phyloP scores from a whole-genome alignment of 805 yeast species.

The Cyberlindnera samutprakarnensis region DNA sequence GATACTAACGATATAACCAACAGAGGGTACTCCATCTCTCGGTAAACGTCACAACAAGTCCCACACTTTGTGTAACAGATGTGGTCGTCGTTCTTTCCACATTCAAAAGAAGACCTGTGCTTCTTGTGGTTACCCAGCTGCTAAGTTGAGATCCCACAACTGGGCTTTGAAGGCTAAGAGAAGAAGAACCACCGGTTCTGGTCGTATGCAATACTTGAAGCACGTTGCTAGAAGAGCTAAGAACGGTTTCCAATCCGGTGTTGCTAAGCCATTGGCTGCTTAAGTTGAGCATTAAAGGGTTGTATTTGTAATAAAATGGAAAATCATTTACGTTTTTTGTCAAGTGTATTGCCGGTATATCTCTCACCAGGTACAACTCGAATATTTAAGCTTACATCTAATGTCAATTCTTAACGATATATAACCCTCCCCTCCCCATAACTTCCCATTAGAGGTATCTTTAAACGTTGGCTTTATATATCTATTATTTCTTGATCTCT shows the following conservation, averaged over 20 bases:
- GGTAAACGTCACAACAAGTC: conserved; percentile 99
- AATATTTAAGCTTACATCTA: background rate
- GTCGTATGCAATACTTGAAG: conserved; percentile 98
- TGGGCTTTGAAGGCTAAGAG: conserved; percentile 99
- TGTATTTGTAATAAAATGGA: conserved; percentile 11
- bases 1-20: no score
- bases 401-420: no score
- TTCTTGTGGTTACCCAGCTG: conserved; percentile 99
- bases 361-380: no score
- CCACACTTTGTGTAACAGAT: conserved; percentile 98
- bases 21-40: conserved; percentile 99
- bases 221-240: conserved; percentile 96
- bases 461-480: no score
- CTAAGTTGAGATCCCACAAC: conserved; percentile 97
- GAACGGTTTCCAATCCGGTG: conserved; percentile 96
- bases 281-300: conserved; percentile 32
- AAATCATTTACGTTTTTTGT: no score
- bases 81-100: conserved; percentile 99
- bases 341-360: no score
- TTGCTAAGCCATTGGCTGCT: conserved; percentile 59
- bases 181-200: conserved; percentile 99
- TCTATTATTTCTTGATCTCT: conserved; percentile 2
- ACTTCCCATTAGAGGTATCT: no score
- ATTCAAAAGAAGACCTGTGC: conserved; percentile 98
- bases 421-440: no score